Base-by-base conservation (phyloP, 176 grass and related monocot species). In the Pontederia paniculata region DNA sequence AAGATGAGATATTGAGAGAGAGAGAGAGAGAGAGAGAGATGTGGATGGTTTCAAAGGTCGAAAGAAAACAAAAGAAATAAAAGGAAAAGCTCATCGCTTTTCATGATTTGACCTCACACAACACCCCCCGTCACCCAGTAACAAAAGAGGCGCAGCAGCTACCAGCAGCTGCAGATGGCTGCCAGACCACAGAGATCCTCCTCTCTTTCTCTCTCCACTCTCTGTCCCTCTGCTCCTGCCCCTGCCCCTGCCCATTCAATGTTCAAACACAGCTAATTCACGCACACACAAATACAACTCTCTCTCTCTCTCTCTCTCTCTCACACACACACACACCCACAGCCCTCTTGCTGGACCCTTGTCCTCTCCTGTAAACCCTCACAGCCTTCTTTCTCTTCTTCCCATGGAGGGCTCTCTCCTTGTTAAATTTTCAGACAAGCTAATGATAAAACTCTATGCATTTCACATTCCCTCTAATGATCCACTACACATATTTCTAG, bases 71-170 rank as follows among this genome's bases (percentile, higher is more conserved):
- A 74, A 77, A 60, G 69, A 74, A 73, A 66, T 61, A 73, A 55
- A 86, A 77, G 67, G 17, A 58, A 72, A 73, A 64, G 56, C 71
- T 68, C 78, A 70, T 63, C 9, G 73, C 75, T 73, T 88, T 83
- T 76, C 54, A 12, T 83, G 84, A 88, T 83, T 88, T 88, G 84
- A 88, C 84, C 84, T 82, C 84, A 79, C 84, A 82, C 72, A 71
- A 75, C 79, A 54, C 50, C n/a, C 51, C 65, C 5, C 57, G 23
- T 56, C 72, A 68, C 83, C 79, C 75, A 51, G 59, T 76, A 79
- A 76, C 84, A 73, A 79, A 74, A 77, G 57, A 62, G 25, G 25
- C 25, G 25, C 25, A 31, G 25, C 25, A 63, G 52, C 57, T 66
- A 77, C 62, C 46, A 53, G 73, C 67, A 69, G 52, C 28, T 20